phyloP scores from a whole-genome alignment of 2,329 filamentous ascomycete genomes.

The Stagonosporopsis vannaccii region DNA sequence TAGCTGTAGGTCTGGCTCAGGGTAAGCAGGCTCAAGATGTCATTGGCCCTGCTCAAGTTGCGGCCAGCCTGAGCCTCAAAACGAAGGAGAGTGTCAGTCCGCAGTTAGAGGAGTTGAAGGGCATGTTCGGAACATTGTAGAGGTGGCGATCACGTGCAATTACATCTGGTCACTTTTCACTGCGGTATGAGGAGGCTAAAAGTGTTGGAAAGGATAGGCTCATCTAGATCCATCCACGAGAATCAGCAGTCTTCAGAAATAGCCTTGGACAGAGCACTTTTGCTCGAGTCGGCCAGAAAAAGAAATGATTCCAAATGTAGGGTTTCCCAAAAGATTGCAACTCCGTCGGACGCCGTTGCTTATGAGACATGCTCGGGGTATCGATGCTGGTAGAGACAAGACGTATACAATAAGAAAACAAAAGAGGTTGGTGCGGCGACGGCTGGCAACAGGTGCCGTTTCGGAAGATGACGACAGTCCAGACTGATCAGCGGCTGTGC shows the following conservation, averaged over 20 bases:
- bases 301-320: neutral
- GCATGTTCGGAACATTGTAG: neutral
- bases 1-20: constrained; percentile 77
- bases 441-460: neutral
- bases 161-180: neutral
- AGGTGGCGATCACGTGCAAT: no score
- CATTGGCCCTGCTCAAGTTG: constrained; percentile 81
- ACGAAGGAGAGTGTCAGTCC: constrained; percentile 76
- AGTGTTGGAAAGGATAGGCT: neutral
- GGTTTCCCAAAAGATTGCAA: constrained; percentile 7
- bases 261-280: constrained; percentile 3
- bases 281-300: neutral
- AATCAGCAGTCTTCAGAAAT: neutral
- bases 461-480: constrained; percentile 9
- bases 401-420: constrained; percentile 8
- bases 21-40: constrained; percentile 65
- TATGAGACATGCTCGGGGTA: constrained; percentile 32
- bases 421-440: neutral
- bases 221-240: neutral
- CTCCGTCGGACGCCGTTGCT: constrained; percentile 28
- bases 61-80: constrained; percentile 78
- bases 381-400: constrained; percentile 24
- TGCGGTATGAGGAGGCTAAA: neutral
- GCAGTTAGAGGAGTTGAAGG: constrained; percentile 53
- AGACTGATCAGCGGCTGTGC: constrained; percentile 9